Evolutionary conservation across 768 basidiomycete species (phyloP).

Genomic region (Boletales sp.): DNA sequence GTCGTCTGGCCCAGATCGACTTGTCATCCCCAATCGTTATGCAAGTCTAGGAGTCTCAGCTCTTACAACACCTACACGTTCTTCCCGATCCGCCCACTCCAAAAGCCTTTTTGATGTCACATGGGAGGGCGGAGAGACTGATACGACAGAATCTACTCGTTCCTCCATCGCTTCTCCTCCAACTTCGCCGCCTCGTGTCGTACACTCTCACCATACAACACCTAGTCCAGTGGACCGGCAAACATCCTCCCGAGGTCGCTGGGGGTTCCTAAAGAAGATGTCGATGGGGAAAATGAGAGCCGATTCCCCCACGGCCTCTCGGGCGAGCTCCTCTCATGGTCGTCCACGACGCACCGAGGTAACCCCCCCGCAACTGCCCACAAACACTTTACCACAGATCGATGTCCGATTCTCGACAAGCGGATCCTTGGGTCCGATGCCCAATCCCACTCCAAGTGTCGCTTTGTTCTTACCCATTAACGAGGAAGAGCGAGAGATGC

Average conservation of each 20-base stretch:
- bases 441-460: conserved; percentile 32
- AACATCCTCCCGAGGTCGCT: conserved; percentile 49
- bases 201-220: conserved; percentile 11
- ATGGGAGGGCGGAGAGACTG: conserved; percentile 30
- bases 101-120: conserved; percentile 50
- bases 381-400: conserved; percentile 53
- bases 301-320: conserved; percentile 47
- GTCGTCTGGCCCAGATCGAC: conserved; percentile 34
- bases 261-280: conserved; percentile 99
- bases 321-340: conserved; percentile 34
- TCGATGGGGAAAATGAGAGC: conserved; percentile 88
- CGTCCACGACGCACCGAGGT: conserved; percentile 15
- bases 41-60: conserved; percentile 60
- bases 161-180: conserved; percentile 26
- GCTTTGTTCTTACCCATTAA: conserved; percentile 20
- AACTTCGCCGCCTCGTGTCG: conserved; percentile 25
- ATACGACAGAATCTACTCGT: conserved; percentile 11
- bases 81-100: conserved; percentile 38
- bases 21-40: conserved; percentile 51
- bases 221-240: conserved; percentile 26
- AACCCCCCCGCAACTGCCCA: conserved; percentile 29
- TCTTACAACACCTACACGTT: conserved; percentile 29
- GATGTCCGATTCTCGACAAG: conserved; percentile 72
- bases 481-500: conserved; percentile 14
- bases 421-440: conserved; percentile 54